Conservation (phyloP, 2,329 filamentous ascomycete species). For the Chrysosphaeria jannelii region DNA sequence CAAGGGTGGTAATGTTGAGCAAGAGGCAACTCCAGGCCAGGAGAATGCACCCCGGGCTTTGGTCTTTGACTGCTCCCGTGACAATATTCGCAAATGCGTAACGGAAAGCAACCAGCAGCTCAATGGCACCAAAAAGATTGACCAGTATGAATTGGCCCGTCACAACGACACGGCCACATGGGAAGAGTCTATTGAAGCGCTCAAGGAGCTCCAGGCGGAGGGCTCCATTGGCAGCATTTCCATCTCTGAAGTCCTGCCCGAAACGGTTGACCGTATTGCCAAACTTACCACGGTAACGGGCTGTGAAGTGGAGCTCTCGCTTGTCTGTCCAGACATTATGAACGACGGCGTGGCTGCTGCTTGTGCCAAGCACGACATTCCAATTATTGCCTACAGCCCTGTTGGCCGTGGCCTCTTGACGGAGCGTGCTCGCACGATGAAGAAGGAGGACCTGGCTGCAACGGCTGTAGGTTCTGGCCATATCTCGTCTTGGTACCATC, state of each 20-base stretch:
- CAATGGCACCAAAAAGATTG: constrained; percentile 22
- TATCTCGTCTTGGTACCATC: too few species aligned
- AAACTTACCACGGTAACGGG: constrained; percentile 9
- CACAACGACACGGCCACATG: constrained; percentile 19
- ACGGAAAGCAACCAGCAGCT: constrained; percentile 21
- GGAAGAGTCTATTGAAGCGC: constrained; percentile 12
- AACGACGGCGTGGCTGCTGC: constrained; percentile 18
- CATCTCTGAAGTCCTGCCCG: constrained; percentile 19
- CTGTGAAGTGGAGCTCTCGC: constrained; percentile 23
- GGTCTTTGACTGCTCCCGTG: constrained; percentile 18
- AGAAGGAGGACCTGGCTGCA: too few species aligned
- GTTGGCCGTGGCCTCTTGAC: constrained; percentile 10
- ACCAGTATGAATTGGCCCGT: constrained; percentile 27
- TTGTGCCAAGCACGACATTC: constrained; percentile 21
- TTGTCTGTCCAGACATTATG: constrained; percentile 17
- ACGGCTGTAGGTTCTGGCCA: too few species aligned
- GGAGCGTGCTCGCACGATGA: constrained; percentile 6
- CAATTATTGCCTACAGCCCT: constrained; percentile 26
- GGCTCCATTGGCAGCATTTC: constrained; percentile 14
- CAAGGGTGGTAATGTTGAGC: constrained; percentile 33
- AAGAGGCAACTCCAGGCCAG: too few species aligned
- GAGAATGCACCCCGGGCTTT: constrained; percentile 4
- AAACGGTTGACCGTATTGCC: constrained; percentile 17
- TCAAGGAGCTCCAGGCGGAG: constrained; percentile 17
- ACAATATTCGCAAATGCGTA: constrained; percentile 22